Evolutionary conservation across 495 filamentous ascomycete genomes (phyloP).

Genomic region (Halenospora varia): DNA sequence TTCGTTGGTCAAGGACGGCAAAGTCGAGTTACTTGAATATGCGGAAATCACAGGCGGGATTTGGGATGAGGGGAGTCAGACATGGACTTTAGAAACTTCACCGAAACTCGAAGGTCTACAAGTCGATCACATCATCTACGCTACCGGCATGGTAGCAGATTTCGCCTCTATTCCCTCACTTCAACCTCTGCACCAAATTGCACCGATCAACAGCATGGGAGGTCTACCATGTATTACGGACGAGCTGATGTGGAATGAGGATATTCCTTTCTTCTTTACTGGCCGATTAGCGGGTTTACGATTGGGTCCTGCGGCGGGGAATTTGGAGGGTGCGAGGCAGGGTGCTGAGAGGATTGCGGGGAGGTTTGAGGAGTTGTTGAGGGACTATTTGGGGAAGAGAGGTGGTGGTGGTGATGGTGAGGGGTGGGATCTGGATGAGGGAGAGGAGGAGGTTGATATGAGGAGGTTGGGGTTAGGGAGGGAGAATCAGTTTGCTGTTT

Average conservation of each 20-base stretch:
- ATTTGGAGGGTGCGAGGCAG: conserved; percentile 59
- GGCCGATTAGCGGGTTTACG: conserved; percentile 54
- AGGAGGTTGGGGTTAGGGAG: conserved; percentile 10
- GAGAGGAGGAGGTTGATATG: conserved; percentile 9
- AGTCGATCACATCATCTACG: conserved; percentile 59
- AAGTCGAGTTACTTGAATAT: conserved; percentile 43
- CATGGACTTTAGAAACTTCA: conserved; percentile 45
- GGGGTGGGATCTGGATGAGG: too few species aligned
- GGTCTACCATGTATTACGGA: conserved; percentile 60
- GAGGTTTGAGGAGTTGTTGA: conserved; percentile 50
- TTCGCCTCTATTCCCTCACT: conserved; percentile 47
- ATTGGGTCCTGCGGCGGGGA: conserved; percentile 56
- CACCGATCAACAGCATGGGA: conserved; percentile 47
- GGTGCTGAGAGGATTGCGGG: conserved; percentile 60
- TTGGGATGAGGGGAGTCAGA: conserved; percentile 2
- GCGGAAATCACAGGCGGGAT: conserved; percentile 36
- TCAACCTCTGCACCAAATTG: conserved; percentile 42
- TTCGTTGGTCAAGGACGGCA: conserved; percentile 38
- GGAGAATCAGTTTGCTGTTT: conserved; percentile 11
- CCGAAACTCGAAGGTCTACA: conserved; percentile 46
- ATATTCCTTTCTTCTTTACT: conserved; percentile 57
- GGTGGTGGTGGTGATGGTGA: background rate
- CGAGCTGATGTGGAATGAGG: conserved; percentile 57
- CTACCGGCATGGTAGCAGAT: conserved; percentile 52
- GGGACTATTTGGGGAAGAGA: conserved; percentile 22